phyloP scores from a whole-genome alignment of 2,329 filamentous ascomycete genomes.

The Paracorniculantispora psalliotae region DNA sequence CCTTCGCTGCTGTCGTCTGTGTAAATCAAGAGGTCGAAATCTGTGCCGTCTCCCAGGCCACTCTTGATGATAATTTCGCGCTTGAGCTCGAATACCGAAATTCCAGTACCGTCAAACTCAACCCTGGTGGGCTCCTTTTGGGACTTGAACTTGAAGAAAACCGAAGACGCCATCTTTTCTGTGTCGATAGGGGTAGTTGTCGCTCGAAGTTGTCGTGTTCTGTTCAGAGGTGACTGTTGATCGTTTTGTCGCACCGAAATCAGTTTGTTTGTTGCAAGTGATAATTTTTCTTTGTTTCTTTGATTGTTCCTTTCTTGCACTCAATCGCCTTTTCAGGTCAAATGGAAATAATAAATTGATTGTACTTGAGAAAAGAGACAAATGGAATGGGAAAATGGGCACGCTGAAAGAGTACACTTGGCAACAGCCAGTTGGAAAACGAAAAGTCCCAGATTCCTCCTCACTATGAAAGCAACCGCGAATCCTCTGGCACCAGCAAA shows the following conservation, averaged over 20 bases:
- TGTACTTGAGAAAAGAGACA: constrained; percentile 36
- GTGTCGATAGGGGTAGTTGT: not conserved
- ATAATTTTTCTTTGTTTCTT: constrained; percentile 26
- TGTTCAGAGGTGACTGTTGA: not conserved
- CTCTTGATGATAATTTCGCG: constrained; percentile 96
- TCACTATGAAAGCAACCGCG: constrained; percentile 20
- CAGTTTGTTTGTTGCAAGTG: constrained; percentile 5
- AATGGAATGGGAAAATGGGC: constrained; percentile 30
- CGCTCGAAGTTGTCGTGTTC: not conserved
- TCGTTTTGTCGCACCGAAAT: constrained; percentile 4
- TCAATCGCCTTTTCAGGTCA: constrained; percentile 34
- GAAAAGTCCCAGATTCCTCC: constrained; percentile 29
- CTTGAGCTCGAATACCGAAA: constrained; percentile 97
- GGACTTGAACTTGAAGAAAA: constrained; percentile 99
- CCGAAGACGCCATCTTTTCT: constrained; percentile 79
- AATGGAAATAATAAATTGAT: constrained; percentile 49
- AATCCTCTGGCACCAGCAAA: constrained; percentile 7
- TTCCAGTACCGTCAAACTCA: constrained; percentile 94
- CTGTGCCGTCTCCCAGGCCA: constrained; percentile 88
- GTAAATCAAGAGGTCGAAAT: constrained; percentile 94
- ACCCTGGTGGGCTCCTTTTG: constrained; percentile 93
- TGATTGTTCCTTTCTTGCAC: constrained; percentile 29
- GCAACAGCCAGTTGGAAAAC: constrained; percentile 32
- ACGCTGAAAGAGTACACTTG: constrained; percentile 36
- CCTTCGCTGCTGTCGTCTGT: constrained; percentile 88